phyloP scores from a whole-genome alignment of 768 basidiomycete species.

The Rhodotorula babjevae region DNA sequence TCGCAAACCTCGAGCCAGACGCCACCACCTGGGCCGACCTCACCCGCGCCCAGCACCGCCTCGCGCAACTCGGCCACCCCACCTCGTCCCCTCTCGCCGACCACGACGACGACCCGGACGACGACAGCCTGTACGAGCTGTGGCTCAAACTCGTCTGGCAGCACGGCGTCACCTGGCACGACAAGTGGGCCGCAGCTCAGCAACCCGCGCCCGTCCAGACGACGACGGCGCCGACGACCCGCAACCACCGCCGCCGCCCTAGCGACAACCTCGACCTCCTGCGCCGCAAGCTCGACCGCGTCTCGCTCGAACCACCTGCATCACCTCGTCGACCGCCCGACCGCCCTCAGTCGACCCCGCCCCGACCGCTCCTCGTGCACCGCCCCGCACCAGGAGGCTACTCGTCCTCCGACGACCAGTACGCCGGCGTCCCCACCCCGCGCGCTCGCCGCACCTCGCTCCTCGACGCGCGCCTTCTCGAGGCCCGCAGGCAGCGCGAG shows the following conservation, averaged over 20 bases:
- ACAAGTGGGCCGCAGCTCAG: constrained; percentile 19
- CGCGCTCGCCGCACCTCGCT: background rate
- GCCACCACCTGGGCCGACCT: constrained; percentile 15
- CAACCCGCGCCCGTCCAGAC: background rate
- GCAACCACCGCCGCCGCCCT: background rate
- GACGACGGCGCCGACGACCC: background rate
- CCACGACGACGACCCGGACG: background rate
- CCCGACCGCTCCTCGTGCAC: constrained; percentile 2
- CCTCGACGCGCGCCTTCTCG: background rate
- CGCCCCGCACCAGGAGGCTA: background rate
- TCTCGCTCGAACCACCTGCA: background rate
- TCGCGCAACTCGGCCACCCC: too few species aligned
- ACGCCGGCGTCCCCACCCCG: constrained; percentile 20
- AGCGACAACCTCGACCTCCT: constrained; percentile 25
- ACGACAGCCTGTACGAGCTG: constrained; percentile 16
- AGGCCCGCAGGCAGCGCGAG: too few species aligned
- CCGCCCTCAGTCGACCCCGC: background rate
- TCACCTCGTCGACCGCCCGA: background rate
- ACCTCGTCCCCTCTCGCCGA: background rate
- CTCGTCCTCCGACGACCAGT: constrained; percentile 25
- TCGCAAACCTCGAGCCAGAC: background rate
- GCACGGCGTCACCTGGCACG: constrained; percentile 22
- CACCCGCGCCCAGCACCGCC: background rate
- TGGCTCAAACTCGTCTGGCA: constrained; percentile 22
- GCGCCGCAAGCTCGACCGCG: constrained; percentile 7